Base-by-base conservation (phyloP, 1,284 basidiomycete genomes). In the Pterulicium gracile region DNA sequence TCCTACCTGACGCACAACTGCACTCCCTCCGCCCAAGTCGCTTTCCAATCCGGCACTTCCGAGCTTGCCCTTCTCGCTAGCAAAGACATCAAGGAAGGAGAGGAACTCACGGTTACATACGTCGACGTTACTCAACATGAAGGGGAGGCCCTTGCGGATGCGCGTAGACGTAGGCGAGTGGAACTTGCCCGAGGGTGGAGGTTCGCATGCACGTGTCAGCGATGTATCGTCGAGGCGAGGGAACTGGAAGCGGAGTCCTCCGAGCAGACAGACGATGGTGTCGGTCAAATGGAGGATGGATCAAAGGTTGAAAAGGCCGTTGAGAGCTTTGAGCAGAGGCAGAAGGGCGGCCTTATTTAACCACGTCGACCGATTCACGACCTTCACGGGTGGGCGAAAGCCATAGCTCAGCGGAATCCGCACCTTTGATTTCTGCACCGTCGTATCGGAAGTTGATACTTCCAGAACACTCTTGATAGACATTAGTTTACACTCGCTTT, bases 121-220 rank as follows among this genome's bases (percentile, higher is more conserved):
- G 82, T 88, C 44, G 81, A 88, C 53, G 73, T 79, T 50, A 62
- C 66, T 1, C 71, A 73, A 54, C 72, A 68, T 47, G 59, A 66
- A 2, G 73, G 58, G 35, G 83, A 87, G 60, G 67, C 68, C 20
- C 49, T 58, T 4, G 59, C 64, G 3, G 76, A 80, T 22, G 75
- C 78, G 44, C 69, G 81, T 45, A 67, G 75, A 42, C 71, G 81
- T 44, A 68, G 86, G 50, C 73, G 87, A 20, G 67, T 70, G 53
- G 83, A 87, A 61, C 70, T 89, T 34, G 82, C 75, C n/a, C 70
- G 79, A 39, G 86, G 86, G 27, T 89, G 86, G 87, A 70, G 72
- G 51, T 87, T 89, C 58, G 76, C 80, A 19, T 89, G 86, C 58
- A 61, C 66, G 44, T 89, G 86, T 58, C 59, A 68, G 45, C 72